Base-by-base conservation (phyloP, 1,139 yeast species). In the Geotrichum carabidarum region DNA sequence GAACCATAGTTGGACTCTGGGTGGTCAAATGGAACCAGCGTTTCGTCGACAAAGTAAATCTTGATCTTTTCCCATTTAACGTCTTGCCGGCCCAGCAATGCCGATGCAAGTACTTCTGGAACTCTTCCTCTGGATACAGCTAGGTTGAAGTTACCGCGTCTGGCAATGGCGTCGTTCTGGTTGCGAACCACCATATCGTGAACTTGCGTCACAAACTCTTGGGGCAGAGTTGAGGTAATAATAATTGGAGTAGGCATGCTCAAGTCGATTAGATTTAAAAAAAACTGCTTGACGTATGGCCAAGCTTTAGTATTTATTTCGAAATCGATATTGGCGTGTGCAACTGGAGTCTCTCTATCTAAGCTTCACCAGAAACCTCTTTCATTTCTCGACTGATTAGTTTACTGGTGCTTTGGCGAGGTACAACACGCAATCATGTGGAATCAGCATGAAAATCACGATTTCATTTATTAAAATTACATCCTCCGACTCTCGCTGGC, bases 101-200 rank as follows among this genome's bases (percentile, higher is more conserved):
- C 93, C 53, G 76, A 75, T 60, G 83, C 80, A 67, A 91, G 77
- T 2, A 82, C 87, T 63, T 85, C 83, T 30, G 91, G 88, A 63
- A 89, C 76, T 4, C 96, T 87, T 1, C 97, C 97, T 44, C 97
- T 97, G 55, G 94, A 84, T 47, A 91, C 77, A 22, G 96, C 97
- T 58, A 91, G 77, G 62, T 80, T 80, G 72, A 91, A 90, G 35
- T 51, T 51, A 17, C 57, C 60, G 44, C 62, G 61, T 22, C 59
- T 54, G 17, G 57, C 61, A 55, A 86, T 73, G 8, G 88, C 80
- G 65, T 78, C 72, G 66, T 89, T 84, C 72, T 93, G 98, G n/a
- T 91, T 86, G 41, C 83, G 78, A 46, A 90, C 80, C 54, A 91
- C 83, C 67, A 15, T 37, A 9, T 37, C 87, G 91, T 66, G 88